These are phyloP conservation scores for Phytophthora parvispora DNA, from an alignment of 352 stramenopile species.

Conservation along the genomic window DNA sequence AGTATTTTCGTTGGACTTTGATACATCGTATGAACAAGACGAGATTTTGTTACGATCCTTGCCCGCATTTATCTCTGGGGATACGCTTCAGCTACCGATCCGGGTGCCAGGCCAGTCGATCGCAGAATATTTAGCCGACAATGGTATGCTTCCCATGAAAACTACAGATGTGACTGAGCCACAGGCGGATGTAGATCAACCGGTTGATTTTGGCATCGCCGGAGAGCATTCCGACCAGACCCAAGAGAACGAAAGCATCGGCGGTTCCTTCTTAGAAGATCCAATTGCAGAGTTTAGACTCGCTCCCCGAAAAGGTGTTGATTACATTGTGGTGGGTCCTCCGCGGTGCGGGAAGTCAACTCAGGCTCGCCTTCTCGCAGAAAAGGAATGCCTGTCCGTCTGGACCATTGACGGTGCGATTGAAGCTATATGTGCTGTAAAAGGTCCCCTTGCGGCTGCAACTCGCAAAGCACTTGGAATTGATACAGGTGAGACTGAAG, in stretches of 20 bases:
- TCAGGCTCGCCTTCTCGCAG: slow-evolving; percentile 74
- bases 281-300: slow-evolving; percentile 4
- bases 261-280: background rate
- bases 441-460: slow-evolving; percentile 50
- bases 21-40: slow-evolving; percentile 84
- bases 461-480: slow-evolving; percentile 49
- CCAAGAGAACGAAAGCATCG: slow-evolving; percentile 5
- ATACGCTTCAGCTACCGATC: slow-evolving; percentile 79
- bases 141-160: slow-evolving; percentile 41
- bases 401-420: slow-evolving; percentile 87
- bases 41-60: slow-evolving; percentile 83
- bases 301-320: slow-evolving; percentile 51
- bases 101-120: slow-evolving; percentile 73
- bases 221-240: background rate
- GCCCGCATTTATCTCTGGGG: slow-evolving; percentile 67
- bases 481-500: slow-evolving; percentile 11
- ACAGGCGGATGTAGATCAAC: background rate
- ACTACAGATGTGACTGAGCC: slow-evolving; percentile 11
- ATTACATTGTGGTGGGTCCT: slow-evolving; percentile 89
- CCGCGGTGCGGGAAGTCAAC: slow-evolving; percentile 84
- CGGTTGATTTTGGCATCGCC: background rate
- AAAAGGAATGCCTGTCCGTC: slow-evolving; percentile 74
- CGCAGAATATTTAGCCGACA: slow-evolving; percentile 61
- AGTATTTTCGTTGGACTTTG: slow-evolving; percentile 94
- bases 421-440: slow-evolving; percentile 34